These are phyloP conservation scores for Hanseniaspora occidentalis DNA, from an alignment of 805 yeast species.

Conservation along the genomic window DNA sequence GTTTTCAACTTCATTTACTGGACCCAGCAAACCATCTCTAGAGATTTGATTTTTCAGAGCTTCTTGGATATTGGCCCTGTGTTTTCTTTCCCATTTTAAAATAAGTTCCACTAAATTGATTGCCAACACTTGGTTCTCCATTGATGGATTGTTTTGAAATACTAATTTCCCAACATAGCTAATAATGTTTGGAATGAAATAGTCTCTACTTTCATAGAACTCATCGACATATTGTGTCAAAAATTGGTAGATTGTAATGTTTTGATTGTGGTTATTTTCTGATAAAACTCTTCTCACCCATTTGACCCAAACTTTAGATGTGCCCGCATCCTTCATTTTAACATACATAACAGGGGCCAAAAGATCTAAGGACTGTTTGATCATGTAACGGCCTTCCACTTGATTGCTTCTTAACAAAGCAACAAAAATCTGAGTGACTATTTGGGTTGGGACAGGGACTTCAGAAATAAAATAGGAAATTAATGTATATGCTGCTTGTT, in stretches of 20 bases:
- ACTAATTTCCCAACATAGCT: constrained; percentile 88
- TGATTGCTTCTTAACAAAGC: constrained; percentile 79
- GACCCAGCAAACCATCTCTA: background rate
- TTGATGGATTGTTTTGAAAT: constrained; percentile 58
- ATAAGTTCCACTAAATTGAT: constrained; percentile 82
- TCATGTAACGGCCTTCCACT: constrained; percentile 70
- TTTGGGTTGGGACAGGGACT: constrained; percentile 77
- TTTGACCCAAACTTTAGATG: constrained; percentile 56
- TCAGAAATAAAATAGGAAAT: constrained; percentile 77
- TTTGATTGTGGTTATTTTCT: constrained; percentile 82
- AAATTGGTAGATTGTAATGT: constrained; percentile 76
- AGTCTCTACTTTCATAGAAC: constrained; percentile 77
- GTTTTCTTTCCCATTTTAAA: constrained; percentile 62
- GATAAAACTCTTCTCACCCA: constrained; percentile 89
- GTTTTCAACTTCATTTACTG: background rate
- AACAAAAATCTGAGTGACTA: constrained; percentile 86
- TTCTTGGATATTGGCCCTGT: background rate
- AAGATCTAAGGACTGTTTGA: constrained; percentile 75
- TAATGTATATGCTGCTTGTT: constrained; percentile 85
- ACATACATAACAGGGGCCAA: constrained; percentile 80
- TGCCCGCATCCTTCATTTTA: constrained; percentile 34
- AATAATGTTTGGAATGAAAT: constrained; percentile 77
- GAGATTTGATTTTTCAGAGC: too few relatives aligned
- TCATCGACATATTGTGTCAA: constrained; percentile 75
- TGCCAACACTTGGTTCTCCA: constrained; percentile 75